These are phyloP conservation scores for Phanerochaete carnosa DNA, from an alignment of 768 basidiomycete genomes.

Conservation along the genomic window DNA sequence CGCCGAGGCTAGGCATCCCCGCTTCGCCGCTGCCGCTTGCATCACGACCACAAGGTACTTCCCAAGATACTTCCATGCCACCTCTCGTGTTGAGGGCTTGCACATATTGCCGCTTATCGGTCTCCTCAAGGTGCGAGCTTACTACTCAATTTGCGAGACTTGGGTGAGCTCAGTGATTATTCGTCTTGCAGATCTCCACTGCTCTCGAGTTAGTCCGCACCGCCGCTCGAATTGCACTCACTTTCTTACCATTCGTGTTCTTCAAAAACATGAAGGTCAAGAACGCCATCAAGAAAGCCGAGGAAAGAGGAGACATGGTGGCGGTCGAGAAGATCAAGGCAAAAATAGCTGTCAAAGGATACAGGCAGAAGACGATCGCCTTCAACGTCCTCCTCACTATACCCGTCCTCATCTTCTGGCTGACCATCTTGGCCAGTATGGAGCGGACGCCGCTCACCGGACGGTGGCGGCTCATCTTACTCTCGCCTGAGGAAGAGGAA, in stretches of 20 bases:
- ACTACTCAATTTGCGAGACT: neutral
- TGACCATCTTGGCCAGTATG: slow-evolving; percentile 19
- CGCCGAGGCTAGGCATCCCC: slow-evolving; percentile 5
- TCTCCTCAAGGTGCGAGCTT: slow-evolving; percentile 55
- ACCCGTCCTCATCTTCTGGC: slow-evolving; percentile 33
- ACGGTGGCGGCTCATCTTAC: slow-evolving; percentile 84
- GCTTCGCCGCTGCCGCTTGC: neutral
- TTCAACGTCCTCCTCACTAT: slow-evolving; percentile 51
- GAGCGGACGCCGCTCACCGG: slow-evolving; percentile 86
- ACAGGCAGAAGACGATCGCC: slow-evolving; percentile 47
- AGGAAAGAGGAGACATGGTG: slow-evolving; percentile 35
- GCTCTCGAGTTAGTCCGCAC: slow-evolving; percentile 69
- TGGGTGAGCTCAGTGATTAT: slow-evolving; percentile 2
- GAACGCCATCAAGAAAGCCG: slow-evolving; percentile 47
- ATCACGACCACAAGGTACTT: neutral
- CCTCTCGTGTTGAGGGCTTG: slow-evolving; percentile 21
- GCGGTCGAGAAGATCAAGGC: slow-evolving; percentile 47
- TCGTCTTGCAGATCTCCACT: slow-evolving; percentile 65
- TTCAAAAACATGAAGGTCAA: slow-evolving; percentile 53
- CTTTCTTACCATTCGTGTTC: slow-evolving; percentile 68
- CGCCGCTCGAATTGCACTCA: slow-evolving; percentile 67
- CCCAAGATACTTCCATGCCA: slow-evolving; percentile 6
- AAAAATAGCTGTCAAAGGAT: slow-evolving; percentile 45
- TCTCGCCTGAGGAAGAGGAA: slow-evolving; percentile 93
- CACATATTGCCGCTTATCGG: slow-evolving; percentile 56